A percentile compares a stretch with the other conserved stretches of the same genome.
Conservation (phyloP, 371 early-diverging fungal species). For the Enterospora canceri region DNA sequence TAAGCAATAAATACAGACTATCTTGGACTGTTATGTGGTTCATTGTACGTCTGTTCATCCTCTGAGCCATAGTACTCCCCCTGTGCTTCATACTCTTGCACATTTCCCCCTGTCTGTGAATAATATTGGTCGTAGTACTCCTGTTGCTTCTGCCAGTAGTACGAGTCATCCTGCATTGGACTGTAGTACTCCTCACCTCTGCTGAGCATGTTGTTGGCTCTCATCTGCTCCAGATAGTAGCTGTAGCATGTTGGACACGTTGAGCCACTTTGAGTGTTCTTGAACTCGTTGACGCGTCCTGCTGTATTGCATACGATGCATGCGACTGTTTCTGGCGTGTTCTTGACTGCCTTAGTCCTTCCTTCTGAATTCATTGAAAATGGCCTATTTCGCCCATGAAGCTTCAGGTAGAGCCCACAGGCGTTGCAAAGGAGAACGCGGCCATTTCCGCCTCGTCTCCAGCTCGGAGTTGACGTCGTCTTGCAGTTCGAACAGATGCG, state of each 20-base stretch:
- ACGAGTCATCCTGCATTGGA: no score
- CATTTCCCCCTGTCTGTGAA: no score
- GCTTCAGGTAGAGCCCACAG: constrained; percentile 69
- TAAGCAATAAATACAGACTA: no score
- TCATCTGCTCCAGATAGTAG: not conserved
- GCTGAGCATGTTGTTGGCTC: not conserved
- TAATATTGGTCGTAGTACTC: no score
- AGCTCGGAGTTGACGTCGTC: constrained; percentile 70
- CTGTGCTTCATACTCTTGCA: no score
- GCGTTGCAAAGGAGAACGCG: constrained; percentile 69
- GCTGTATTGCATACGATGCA: constrained; percentile 45
- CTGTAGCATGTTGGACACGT: constrained; percentile 22
- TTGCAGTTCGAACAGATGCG: constrained; percentile 65
- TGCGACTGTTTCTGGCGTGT: constrained; percentile 33
- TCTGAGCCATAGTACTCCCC: no score
- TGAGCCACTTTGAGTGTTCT: constrained; percentile 3
- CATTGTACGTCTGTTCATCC: no score
- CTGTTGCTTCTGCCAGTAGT: no score
- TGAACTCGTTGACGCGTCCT: constrained; percentile 12
- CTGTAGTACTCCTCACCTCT: no score
- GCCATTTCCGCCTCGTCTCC: constrained; percentile 68
- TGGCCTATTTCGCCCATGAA: constrained; percentile 59
- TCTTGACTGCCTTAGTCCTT: constrained; percentile 55
- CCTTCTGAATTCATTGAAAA: constrained; percentile 52
- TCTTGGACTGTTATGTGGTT: no score